Base-by-base conservation (phyloP, 2,329 filamentous ascomycete species). In the Aureobasidium sp. region DNA sequence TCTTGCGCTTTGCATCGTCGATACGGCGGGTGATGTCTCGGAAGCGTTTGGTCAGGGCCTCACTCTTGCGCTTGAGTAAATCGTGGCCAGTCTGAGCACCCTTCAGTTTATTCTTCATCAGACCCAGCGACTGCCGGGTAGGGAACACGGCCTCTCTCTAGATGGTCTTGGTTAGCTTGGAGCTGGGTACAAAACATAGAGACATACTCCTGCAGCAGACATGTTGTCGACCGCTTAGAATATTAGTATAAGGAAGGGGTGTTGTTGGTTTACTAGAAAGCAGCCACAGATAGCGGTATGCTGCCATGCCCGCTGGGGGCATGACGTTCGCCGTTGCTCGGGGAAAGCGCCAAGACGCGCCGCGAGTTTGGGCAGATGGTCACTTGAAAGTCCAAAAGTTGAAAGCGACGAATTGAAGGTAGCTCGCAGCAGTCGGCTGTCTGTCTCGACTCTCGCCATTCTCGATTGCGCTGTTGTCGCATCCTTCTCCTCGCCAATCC, bases 41-140 rank as follows among this genome's bases (percentile, higher is more conserved):
- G 68, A 77, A 77, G 58, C 71, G 69, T 45, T 99, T 99, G 67
- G 94, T 99, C 65, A 99, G 81, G 69, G 94, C 94, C 78, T 99
- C 94, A 75, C 92, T 97, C 82, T 99, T 99, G 72, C 94, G 84
- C 82, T 99, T 99, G 66, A 99, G 80, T 73, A 99, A 80, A 75
- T 89, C 96, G 79, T 99, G 93, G 53, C 94, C 94, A 49, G 85
- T 79, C 71, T 82, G 80, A 47, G 80, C 80, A 66, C 79, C 93
- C 81, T 97, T 97, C 73, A 99, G 86, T 82, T 99, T 99, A 67
- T 88, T 86, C 79, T 97, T 97, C 93, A 99, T 99, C 73, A 95
- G 78, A 67, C 91, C 92, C 78, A 99, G 82, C 75, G 91, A 96
- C 81, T 99, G 94, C 72, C 94, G 90, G 73, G 94, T 99, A 71